Evolutionary conservation across 257 asterid genomes (phyloP), one percentile per base, ranked within the genome.

Genomic region (Nicotiana knightiana): DNA sequence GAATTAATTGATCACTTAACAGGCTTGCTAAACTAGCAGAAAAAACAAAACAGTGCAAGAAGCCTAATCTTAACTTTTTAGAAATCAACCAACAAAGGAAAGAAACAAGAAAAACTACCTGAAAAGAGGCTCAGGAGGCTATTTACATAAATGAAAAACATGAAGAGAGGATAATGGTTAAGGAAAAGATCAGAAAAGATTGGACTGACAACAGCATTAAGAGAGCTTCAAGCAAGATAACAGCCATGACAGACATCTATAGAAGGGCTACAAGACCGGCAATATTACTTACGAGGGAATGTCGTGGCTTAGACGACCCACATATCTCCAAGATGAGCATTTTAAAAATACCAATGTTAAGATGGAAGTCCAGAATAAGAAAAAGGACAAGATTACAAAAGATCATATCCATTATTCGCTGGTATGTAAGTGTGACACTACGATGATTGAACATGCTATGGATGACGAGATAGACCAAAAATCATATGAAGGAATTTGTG

Each of bases 41-140:
- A 48, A n/a, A 43, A 77, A 15, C 76, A 61, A 30, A 59, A 59
- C 24, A 43, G 58, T 6, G 53, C 66, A 78, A 53, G 0, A 18
- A 30, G 62, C 33, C 15, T 21, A 62, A 51, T 30, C 68, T 86
- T 53, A 77, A 93, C 98, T 48, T 6, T 26, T 13, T 48, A 73
- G 62, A 48, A 48, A 73, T 73, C 61, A 73, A 24, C 39, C 79
- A 71, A 46, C 3, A 75, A 75, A 51, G 80, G 80, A 75, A 26
- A 51, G 4, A 28, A 26, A 51, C 46, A 75, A 51, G 53, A 51
- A 53, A 53, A 53, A 32, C 37, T 24, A 48, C 13, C 51, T 71
- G 78, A 71, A 71, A 54, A 21, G 4, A 21, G 61, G 33, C 21
- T 71, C 61, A 71, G 39, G 2, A 71, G 13, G 2, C 79, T 24